Evolutionary conservation across 192 early-diverging fungal species (phyloP).

Genomic region (Dispira simplex): DNA sequence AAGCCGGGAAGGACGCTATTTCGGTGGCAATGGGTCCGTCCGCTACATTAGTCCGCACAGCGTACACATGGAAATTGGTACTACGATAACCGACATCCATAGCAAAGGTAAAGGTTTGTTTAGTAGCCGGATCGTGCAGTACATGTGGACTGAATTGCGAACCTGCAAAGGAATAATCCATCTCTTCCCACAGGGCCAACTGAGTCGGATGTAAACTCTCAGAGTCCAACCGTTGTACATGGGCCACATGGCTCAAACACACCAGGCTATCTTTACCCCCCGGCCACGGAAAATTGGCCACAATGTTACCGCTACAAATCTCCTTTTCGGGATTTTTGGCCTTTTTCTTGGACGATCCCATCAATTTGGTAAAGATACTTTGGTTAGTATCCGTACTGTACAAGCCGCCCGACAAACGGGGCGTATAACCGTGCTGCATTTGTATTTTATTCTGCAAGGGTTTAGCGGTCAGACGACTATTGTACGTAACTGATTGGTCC

Average conservation of each 20-base stretch:
- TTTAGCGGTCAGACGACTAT: slow-evolving; percentile 42
- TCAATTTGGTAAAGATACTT: slow-evolving; percentile 43
- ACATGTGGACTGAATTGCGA: slow-evolving; percentile 48
- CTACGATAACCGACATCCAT: slow-evolving; percentile 52
- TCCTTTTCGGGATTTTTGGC: slow-evolving; percentile 47
- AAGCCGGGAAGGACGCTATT: slow-evolving; percentile 42
- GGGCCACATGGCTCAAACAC: slow-evolving; percentile 50
- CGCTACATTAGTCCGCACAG: slow-evolving; percentile 39
- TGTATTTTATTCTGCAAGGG: slow-evolving; percentile 45
- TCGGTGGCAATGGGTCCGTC: slow-evolving; percentile 28
- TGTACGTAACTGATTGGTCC: slow-evolving; percentile 36
- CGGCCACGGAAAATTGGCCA: slow-evolving; percentile 34
- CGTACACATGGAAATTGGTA: slow-evolving; percentile 49
- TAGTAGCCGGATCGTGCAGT: slow-evolving; percentile 47
- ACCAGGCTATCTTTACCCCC: slow-evolving; percentile 46
- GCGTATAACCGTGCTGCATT: slow-evolving; percentile 49
- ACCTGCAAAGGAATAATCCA: slow-evolving; percentile 48
- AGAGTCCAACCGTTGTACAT: slow-evolving; percentile 51
- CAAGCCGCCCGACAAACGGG: slow-evolving; percentile 44
- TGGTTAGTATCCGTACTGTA: slow-evolving; percentile 55
- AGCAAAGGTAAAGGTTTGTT: slow-evolving; percentile 60
- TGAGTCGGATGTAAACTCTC: slow-evolving; percentile 42
- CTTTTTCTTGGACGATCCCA: slow-evolving; percentile 31
- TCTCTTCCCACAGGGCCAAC: slow-evolving; percentile 38
- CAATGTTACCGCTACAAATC: slow-evolving; percentile 45